phyloP scores from a whole-genome alignment of 495 filamentous ascomycete genomes.

The Penicillium pancosmium region DNA sequence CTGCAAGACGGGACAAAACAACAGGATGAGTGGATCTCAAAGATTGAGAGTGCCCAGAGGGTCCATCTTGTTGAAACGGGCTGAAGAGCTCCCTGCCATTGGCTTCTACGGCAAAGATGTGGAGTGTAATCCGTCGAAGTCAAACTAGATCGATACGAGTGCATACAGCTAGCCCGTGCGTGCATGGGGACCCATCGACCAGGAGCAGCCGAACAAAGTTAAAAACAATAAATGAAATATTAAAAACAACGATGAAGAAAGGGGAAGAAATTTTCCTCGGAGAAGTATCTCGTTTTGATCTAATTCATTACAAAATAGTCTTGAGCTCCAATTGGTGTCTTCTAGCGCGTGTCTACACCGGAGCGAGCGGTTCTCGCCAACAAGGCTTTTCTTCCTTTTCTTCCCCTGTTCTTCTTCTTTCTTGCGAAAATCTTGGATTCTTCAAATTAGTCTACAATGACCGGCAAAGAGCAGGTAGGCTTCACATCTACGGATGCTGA shows the following conservation, averaged over 20 bases:
- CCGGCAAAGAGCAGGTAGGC: background rate
- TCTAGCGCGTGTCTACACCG: background rate
- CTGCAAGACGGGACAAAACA: too few relatives aligned
- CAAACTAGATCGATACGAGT: conserved; percentile 1
- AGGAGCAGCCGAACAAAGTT: background rate
- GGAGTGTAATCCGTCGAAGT: background rate
- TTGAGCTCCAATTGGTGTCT: background rate
- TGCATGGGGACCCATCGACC: background rate
- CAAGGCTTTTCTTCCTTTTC: background rate
- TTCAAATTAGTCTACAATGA: background rate
- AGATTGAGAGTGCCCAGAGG: too few relatives aligned
- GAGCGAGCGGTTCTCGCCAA: background rate
- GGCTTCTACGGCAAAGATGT: conserved; percentile 1
- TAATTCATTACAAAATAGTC: background rate
- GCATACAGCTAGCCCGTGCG: conserved; percentile 3
- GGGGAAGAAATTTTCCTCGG: background rate
- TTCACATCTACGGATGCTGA: conserved; percentile 5
- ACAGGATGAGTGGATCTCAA: too few relatives aligned
- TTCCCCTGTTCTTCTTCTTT: background rate
- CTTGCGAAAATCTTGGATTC: background rate
- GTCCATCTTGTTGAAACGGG: too few relatives aligned
- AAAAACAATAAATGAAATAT: background rate
- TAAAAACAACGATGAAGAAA: background rate
- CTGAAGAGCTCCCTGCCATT: background rate
- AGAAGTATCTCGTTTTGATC: background rate